Base-by-base conservation (phyloP, 208 protist genomes). In the Leishmania guyanensis region DNA sequence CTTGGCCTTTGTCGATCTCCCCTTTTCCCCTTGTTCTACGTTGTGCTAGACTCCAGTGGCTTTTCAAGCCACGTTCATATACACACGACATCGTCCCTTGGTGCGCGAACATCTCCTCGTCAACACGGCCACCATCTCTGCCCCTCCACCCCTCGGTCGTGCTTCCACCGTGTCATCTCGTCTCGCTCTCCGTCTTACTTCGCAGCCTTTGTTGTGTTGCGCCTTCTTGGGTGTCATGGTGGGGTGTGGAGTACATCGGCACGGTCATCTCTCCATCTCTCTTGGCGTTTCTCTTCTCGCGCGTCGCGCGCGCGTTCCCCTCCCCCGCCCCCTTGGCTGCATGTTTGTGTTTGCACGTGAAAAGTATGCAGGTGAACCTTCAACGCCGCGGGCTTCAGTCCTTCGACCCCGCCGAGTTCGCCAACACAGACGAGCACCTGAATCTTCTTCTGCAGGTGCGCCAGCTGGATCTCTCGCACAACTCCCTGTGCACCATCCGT, bases 391-490 rank as follows among this genome's bases (percentile, higher is more conserved):
- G 91, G 39, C 87, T 97, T n/a, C 88, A 89, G 69, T 86, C 87
- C 53, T 95, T 97, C 77, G 84, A 94, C 65, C 78, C 92, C 22
- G 89, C 90, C 20, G 90, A 92, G 65, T 91, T 94, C 48, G 87
- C 84, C 65, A 83, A 85, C 29, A 83, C 90, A 0, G 85, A 84
- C 0, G 88, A 90, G 43, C 74, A 79, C 65, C 82, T 88, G 43
- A 58, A 78, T 14, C 51, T 81, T 0, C 81, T 86, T n/a, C 70
- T 89, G n/a, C 83, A 84, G 66, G 76, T 91, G 16, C 82, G 72
- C 3, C 83, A 86, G 26, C 77, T 91, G 9, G 86, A 97, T 73
- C 84, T 97, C 22, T 96, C 94, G 46, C 81, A 88, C 81, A 97
- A 97, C 86, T 85, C 79, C 20, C 79, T 97, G 64, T 85, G 86